phyloP scores from a whole-genome alignment of 768 basidiomycete species.

The Suillus sp. region DNA sequence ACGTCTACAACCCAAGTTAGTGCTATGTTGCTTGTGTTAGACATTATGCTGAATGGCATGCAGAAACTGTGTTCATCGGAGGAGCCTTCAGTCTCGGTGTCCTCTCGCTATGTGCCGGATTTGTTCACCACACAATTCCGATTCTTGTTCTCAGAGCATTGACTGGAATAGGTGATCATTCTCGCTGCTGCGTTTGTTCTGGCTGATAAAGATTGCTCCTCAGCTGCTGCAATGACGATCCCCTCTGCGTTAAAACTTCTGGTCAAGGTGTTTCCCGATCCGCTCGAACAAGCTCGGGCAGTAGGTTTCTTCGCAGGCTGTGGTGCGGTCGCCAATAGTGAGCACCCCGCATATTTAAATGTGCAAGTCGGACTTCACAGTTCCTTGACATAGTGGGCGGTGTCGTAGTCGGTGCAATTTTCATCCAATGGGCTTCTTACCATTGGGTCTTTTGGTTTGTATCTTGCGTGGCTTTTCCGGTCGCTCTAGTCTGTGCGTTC shows the following conservation, averaged over 20 bases:
- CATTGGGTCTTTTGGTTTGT: conserved; percentile 55
- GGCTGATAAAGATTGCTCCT: conserved; percentile 2
- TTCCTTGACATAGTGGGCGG: conserved; percentile 37
- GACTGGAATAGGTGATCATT: conserved; percentile 44
- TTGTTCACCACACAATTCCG: conserved; percentile 45
- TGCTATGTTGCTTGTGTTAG: neutral
- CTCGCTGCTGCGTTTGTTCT: neutral
- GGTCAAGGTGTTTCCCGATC: conserved; percentile 53
- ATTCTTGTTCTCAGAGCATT: conserved; percentile 55
- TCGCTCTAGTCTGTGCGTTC: conserved; percentile 34
- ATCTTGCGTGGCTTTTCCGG: conserved; percentile 39
- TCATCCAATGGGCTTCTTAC: conserved; percentile 44
- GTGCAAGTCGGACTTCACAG: neutral
- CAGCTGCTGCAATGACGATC: conserved; percentile 52
- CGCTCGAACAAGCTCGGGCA: conserved; percentile 47
- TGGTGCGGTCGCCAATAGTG: conserved; percentile 50
- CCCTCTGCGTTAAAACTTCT: conserved; percentile 53
- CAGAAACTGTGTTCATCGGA: conserved; percentile 43
- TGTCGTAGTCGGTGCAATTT: conserved; percentile 45
- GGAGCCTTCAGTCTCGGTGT: conserved; percentile 45
- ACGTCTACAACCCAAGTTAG: conserved; percentile 44
- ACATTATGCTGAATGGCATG: neutral
- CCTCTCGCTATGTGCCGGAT: conserved; percentile 48
- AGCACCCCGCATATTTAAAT: conserved; percentile 3
- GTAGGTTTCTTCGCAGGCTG: conserved; percentile 50